Conservation (phyloP, 495 filamentous ascomycete species). For the Rhizodiscina lignyota region DNA sequence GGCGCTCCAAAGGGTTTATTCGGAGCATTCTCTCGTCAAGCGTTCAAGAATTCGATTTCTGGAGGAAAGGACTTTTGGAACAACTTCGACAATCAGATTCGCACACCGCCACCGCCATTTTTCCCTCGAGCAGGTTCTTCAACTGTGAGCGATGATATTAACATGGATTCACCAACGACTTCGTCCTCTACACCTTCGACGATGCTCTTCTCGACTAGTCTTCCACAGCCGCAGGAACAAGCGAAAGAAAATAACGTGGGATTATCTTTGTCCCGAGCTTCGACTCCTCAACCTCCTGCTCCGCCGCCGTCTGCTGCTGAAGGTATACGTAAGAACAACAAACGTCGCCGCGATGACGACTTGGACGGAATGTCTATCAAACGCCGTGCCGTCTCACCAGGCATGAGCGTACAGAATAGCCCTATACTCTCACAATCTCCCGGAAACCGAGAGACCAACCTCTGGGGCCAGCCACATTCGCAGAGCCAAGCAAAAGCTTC, state of each 20-base stretch:
- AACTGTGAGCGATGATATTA: constrained; percentile 54
- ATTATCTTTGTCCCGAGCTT: constrained; percentile 31
- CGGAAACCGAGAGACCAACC: constrained; percentile 46
- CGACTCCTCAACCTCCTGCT: constrained; percentile 35
- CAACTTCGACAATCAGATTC: constrained; percentile 40
- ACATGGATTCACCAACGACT: constrained; percentile 53
- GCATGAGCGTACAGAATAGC: constrained; percentile 79
- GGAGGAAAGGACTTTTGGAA: constrained; percentile 69
- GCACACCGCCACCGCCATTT: constrained; percentile 48
- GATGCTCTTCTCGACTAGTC: background rate
- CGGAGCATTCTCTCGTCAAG: constrained; percentile 50
- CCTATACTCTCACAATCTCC: constrained; percentile 72
- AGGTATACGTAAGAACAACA: constrained; percentile 44
- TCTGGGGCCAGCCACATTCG: constrained; percentile 44
- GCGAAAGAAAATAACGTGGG: constrained; percentile 3
- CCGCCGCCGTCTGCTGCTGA: constrained; percentile 37
- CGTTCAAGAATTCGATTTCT: constrained; percentile 48
- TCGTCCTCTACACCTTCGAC: constrained; percentile 10
- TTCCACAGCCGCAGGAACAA: constrained; percentile 2
- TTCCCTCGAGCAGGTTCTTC: constrained; percentile 40
- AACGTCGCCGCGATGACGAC: constrained; percentile 78
- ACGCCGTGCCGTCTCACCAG: constrained; percentile 80
- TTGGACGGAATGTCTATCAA: constrained; percentile 85
- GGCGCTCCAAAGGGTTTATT: constrained; percentile 10
- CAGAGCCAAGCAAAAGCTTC: constrained; percentile 28